A percentile compares a stretch with the other conserved stretches of the same genome.
These are phyloP conservation scores for Clarkia xantiana DNA, from an alignment of 345 rosid species.

Conservation along the genomic window DNA sequence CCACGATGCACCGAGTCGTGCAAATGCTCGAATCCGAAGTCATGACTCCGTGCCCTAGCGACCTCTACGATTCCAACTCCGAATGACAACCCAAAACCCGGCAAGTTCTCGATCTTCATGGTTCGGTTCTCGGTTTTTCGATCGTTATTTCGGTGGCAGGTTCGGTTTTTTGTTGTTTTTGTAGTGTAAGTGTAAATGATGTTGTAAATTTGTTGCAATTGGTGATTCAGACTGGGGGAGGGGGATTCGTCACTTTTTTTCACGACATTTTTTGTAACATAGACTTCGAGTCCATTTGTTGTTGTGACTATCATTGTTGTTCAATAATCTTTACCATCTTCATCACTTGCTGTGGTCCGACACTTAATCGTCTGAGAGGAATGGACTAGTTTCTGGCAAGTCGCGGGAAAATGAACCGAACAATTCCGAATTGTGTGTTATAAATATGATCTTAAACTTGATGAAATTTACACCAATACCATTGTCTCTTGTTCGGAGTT, in stretches of 20 bases:
- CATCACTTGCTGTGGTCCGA: too few relatives aligned
- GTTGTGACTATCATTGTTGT: neutral
- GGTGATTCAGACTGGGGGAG: neutral
- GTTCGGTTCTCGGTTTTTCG: conserved; percentile 5
- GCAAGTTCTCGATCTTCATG: too few relatives aligned
- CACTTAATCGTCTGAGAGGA: too few relatives aligned
- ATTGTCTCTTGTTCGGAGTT: too few relatives aligned
- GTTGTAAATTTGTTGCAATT: conserved; percentile 15
- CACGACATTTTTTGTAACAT: conserved; percentile 1
- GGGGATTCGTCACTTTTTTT: neutral
- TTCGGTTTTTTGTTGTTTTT: neutral
- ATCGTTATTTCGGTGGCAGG: neutral
- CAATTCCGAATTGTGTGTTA: too few relatives aligned
- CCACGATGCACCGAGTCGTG: conserved; percentile 92
- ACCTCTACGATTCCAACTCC: conserved; percentile 82
- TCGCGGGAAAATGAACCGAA: too few relatives aligned
- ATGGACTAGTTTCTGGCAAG: too few relatives aligned
- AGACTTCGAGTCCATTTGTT: neutral
- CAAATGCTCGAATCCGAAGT: conserved; percentile 91
- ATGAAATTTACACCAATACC: too few relatives aligned
- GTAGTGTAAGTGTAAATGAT: conserved; percentile 4
- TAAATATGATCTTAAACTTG: too few relatives aligned
- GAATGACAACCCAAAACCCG: conserved; percentile 23
- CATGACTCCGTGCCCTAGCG: conserved; percentile 98
- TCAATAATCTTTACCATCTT: too few relatives aligned